Evolutionary conservation across 208 protist genomes (phyloP), one percentile per base, ranked within the genome.

Genomic region (Crithidia thermophila): DNA sequence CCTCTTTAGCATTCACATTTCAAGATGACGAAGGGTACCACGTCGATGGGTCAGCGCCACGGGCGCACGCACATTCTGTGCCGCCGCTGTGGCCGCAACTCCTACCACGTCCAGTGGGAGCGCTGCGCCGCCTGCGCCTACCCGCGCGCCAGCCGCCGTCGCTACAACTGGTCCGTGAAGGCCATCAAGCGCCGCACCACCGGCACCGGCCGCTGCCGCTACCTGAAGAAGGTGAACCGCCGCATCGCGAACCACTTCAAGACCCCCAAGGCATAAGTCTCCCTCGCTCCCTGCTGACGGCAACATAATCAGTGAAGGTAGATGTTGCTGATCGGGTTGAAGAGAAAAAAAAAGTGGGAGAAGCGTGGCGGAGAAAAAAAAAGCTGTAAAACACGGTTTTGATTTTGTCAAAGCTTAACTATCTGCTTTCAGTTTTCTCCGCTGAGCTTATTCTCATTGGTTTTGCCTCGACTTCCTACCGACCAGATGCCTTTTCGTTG

Each of bases 41-140:
- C 87, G 5, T 93, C 89, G 78, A 85, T 84, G 84, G 92, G 92
- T 65, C 82, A 92, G 88, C 89, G 92, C 87, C 84, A 88, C 61
- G 78, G 76, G 72, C 84, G 85, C 86, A 94, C 97, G 55, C 99
- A 99, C 92, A 98, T 28, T 63, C 78, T 98, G 58, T 99, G 99
- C 94, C 82, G 89, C 64, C 92, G 99, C 78, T 99, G 99, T 84
- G 98, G 98, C 51, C 75, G 85, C 51, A 90, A 97, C 67, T 85
- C 98, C 13, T 99, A 97, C 85, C 98, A 99, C 85, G 89, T 98
- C 53, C 98, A 99, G 93, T 99, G 99, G 94, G 83, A 95, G 77
- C 90, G 77, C 30, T 99, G 99, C 88, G 90, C 94, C 72, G 94
- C 98, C 53, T 99, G 99, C 86, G 98, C 91, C 56, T 99, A 97